Base-by-base conservation (phyloP, 805 yeast genomes). In the Candida ascalaphidarum region DNA sequence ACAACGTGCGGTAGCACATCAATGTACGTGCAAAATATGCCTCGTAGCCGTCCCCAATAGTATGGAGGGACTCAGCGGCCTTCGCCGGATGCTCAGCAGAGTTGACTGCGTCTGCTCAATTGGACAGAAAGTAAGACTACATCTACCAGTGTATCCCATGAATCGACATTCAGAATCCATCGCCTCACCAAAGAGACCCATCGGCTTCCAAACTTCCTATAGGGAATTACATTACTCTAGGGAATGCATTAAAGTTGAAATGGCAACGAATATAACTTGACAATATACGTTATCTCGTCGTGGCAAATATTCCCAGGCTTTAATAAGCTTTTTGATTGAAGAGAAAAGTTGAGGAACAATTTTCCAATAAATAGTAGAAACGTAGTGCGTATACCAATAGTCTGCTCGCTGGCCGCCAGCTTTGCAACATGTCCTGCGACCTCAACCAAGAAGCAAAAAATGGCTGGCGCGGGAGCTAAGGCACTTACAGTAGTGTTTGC, bases 251-350 rank as follows among this genome's bases (percentile, higher is more conserved):
- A 46, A 48, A 44, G 37, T 41, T 37, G 33, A 61, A 56, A 71
- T 73, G 79, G 79, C 79, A 73, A 71, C 77, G 77, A 55, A 61
- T 55, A 59, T 63, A 65, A 70, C 75, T 70, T 69, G 76, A 67
- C 62, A 61, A 62, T 65, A 35, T 65, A 55, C 72, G 65, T 69
- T 64, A 65, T 55, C 68, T 57, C 77, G 77, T 61, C 79, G 79
- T 73, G 79, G 79, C 79, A 72, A 68, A 67, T 60, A 58, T 59
- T 69, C 74, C 73, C 78, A 63, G 46, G 44, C 47, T 44, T 47
- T 48, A 51, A 44, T 46, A 51, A 51, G 53, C 71, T 71, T 72
- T 72, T 72, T 71, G 77, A 71, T 71, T 71, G 53, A 46, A 49
- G 63, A 50, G 49, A 43, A 46, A n/a, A n/a, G n/a, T n/a, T n/a